Percentiles rank a stretch among this genome's conserved stretches.
Evolutionary conservation across 1,284 basidiomycete genomes (phyloP).

Genomic region (Microbotryomycetes sp.): DNA sequence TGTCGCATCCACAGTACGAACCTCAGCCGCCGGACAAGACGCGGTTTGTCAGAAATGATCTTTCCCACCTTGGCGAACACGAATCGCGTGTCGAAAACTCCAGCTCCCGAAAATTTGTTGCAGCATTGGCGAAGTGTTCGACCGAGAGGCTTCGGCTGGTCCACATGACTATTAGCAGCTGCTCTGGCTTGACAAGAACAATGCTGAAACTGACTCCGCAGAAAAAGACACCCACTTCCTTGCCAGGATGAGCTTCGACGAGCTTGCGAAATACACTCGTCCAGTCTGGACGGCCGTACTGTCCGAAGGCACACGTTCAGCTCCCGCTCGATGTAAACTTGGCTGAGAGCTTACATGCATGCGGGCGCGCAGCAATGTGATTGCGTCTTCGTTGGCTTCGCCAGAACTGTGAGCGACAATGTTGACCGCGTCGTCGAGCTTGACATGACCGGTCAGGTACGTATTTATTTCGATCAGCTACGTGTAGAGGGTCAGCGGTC

Average conservation of each 20-base stretch:
- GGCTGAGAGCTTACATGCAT: slow-evolving; percentile 52
- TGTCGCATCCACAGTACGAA: no score
- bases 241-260: slow-evolving; percentile 67
- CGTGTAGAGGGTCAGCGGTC: rapidly evolving
- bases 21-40: no score
- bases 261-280: slow-evolving; percentile 69
- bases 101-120: slow-evolving; percentile 75
- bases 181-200: not conserved
- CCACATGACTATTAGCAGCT: not conserved
- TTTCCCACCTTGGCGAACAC: slow-evolving; percentile 74
- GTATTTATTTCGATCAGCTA: slow-evolving; percentile 59
- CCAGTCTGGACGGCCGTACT: slow-evolving; percentile 86
- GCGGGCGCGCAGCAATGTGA: slow-evolving; percentile 72
- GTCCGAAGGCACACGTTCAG: not conserved
- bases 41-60: no score
- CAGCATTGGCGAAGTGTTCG: slow-evolving; percentile 63
- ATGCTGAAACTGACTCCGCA: slow-evolving; percentile 14
- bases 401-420: slow-evolving; percentile 71
- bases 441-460: slow-evolving; percentile 78
- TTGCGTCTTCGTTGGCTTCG: slow-evolving; percentile 75
- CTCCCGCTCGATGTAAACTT: no score
- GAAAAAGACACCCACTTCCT: slow-evolving; percentile 65
- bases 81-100: slow-evolving; percentile 62
- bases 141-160: slow-evolving; percentile 47
- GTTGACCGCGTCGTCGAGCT: slow-evolving; percentile 81